These are phyloP conservation scores for Podosphaera xanthii DNA, from an alignment of 2,329 filamentous ascomycete genomes.

Conservation along the genomic window DNA sequence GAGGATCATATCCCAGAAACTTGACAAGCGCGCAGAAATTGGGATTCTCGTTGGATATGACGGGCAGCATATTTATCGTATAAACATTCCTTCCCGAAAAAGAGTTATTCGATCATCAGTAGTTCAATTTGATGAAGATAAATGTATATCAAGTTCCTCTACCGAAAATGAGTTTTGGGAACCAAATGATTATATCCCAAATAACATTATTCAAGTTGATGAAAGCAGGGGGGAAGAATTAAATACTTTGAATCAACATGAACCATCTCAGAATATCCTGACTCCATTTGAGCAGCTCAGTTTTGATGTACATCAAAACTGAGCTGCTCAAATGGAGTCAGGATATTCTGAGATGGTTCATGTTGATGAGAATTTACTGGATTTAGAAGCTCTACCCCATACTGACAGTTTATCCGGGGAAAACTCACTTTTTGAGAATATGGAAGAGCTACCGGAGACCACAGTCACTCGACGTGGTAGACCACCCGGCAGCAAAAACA, in stretches of 20 bases:
- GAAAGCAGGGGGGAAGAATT: not conserved
- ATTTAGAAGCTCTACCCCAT: too few species aligned
- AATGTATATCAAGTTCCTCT: not conserved
- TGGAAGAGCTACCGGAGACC: not conserved
- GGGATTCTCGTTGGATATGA: not conserved
- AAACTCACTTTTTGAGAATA: not conserved
- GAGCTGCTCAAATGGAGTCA: not conserved
- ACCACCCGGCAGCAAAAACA: not conserved
- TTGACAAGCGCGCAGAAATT: not conserved
- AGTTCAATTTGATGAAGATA: not conserved
- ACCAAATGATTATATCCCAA: too few species aligned
- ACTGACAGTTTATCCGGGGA: too few species aligned
- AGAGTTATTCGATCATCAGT: not conserved
- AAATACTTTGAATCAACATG: not conserved
- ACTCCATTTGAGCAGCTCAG: slow-evolving; percentile 1
- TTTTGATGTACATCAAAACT: not conserved
- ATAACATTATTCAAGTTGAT: slow-evolving; percentile 1
- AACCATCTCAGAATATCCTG: not conserved
- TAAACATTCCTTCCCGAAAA: not conserved
- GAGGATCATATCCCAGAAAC: not conserved
- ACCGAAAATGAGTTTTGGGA: too few species aligned
- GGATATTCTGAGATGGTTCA: not conserved
- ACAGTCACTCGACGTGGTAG: not conserved
- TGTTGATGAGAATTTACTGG: not conserved
- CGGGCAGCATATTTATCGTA: not conserved